Evolutionary conservation across 768 basidiomycete species (phyloP).

Genomic region (Lenzites betulinus): DNA sequence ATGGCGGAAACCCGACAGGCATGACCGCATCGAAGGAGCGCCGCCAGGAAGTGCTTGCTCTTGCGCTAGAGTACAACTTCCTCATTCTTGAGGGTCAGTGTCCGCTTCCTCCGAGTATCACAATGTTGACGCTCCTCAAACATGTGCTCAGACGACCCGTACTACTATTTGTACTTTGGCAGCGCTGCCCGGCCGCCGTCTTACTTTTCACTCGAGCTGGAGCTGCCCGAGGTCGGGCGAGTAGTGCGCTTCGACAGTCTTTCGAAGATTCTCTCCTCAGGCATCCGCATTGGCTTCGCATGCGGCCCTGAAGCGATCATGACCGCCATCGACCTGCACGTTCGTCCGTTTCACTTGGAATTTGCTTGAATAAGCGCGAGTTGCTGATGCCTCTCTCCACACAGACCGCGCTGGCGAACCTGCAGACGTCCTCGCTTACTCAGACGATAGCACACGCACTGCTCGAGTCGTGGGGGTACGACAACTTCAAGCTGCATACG

Average conservation of each 20-base stretch:
- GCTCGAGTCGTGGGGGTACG: constrained; percentile 74
- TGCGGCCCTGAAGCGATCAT: constrained; percentile 74
- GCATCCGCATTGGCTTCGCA: constrained; percentile 80
- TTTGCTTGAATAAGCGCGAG: neutral
- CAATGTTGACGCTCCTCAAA: neutral
- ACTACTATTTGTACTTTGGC: constrained; percentile 79
- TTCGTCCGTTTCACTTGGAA: constrained; percentile 37
- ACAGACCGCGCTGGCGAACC: constrained; percentile 68
- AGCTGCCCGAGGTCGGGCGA: constrained; percentile 64
- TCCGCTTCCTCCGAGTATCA: neutral
- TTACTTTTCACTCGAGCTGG: constrained; percentile 79
- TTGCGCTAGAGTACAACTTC: constrained; percentile 78
- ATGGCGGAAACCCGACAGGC: constrained; percentile 89
- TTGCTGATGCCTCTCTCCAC: neutral
- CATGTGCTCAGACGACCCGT: constrained; percentile 68
- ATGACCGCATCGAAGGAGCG: constrained; percentile 73
- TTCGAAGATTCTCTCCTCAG: constrained; percentile 80
- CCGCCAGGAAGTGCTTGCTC: constrained; percentile 67
- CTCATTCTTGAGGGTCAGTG: constrained; percentile 81
- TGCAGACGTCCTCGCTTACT: constrained; percentile 67
- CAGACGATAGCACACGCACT: constrained; percentile 66
- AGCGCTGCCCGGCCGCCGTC: constrained; percentile 62
- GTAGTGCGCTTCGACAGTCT: constrained; percentile 91
- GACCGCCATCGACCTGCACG: constrained; percentile 71
- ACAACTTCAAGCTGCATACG: constrained; percentile 75